phyloP scores from a whole-genome alignment of 345 rosid genomes.

The Erucastrum elatum region DNA sequence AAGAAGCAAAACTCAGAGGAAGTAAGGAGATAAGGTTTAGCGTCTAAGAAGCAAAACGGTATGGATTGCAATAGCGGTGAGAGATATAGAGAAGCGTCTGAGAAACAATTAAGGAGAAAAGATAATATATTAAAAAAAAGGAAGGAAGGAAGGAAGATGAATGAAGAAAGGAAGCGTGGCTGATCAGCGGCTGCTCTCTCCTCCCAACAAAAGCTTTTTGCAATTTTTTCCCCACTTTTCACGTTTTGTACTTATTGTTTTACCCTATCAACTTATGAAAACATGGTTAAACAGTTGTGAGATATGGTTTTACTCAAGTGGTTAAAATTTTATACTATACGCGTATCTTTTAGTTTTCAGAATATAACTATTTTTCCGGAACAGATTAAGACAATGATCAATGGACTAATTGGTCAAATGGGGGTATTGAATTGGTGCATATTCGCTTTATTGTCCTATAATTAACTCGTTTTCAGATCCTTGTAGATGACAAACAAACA shows the following conservation, averaged over 20 bases:
- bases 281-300: not conserved
- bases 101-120: not conserved
- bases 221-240: not conserved
- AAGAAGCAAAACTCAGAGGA: conserved; percentile 37
- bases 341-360: not conserved
- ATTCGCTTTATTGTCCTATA: no score
- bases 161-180: conserved; percentile 30
- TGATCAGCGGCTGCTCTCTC: conserved; percentile 27
- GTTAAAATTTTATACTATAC: not conserved
- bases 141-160: conserved; percentile 1
- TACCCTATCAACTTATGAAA: not conserved
- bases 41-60: not conserved
- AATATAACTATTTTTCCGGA: not conserved
- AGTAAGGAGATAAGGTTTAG: not conserved
- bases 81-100: conserved; percentile 14
- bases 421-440: no score
- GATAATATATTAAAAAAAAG: not conserved
- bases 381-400: not conserved
- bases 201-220: not conserved
- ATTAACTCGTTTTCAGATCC: no score
- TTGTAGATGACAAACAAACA: no score
- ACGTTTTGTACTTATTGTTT: not conserved
- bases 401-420: no score
- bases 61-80: conserved; percentile 28
- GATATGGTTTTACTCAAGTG: not conserved